phyloP scores from a whole-genome alignment of 1,139 yeast species.

The Saccharomycopsis crataegensis region DNA sequence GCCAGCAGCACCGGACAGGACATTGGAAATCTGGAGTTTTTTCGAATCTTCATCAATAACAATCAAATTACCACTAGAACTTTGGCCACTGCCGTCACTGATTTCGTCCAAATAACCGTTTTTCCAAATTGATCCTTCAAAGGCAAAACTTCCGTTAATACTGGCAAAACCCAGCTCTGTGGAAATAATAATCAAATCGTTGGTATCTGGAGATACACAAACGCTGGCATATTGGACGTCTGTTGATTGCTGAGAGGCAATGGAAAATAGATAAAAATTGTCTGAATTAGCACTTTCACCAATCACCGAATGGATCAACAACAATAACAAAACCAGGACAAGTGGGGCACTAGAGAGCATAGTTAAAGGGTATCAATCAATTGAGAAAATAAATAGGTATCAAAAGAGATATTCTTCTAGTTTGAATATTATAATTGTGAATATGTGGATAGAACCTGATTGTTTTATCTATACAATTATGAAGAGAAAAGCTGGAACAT shows the following conservation, averaged over 20 bases:
- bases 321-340: neutral
- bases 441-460: no score
- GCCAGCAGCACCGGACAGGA: conserved; percentile 2
- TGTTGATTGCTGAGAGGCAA: conserved; percentile 5
- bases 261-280: conserved; percentile 7
- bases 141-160: neutral
- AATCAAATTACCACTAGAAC: neutral
- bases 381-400: neutral
- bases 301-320: neutral
- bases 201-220: neutral
- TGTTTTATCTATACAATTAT: no score
- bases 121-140: conserved; percentile 6
- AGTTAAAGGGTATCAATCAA: neutral
- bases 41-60: conserved; percentile 4
- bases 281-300: conserved; percentile 2
- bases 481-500: no score
- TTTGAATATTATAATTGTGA: no score
- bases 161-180: neutral
- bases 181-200: neutral
- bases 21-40: neutral
- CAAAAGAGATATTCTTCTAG: neutral
- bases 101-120: conserved; percentile 12
- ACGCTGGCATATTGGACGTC: conserved; percentile 8
- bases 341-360: neutral
- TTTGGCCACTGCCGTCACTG: neutral